A percentile compares a stretch with the other conserved stretches of the same genome.
Conservation (phyloP, 148 eudicot genomes). For the Camellia lanceoleosa region DNA sequence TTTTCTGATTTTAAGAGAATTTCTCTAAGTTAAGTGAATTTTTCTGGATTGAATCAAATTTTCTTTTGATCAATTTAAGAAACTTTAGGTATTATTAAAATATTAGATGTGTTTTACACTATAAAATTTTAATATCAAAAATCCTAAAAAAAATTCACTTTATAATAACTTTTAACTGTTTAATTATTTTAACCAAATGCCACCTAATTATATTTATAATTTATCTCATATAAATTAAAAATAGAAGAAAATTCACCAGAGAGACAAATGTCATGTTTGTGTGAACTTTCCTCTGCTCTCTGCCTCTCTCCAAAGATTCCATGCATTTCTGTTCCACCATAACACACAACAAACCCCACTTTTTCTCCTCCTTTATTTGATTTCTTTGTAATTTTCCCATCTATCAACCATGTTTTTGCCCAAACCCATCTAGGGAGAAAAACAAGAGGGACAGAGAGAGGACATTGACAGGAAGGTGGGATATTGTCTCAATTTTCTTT, state of each 20-base stretch:
- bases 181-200: no score
- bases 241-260: not conserved
- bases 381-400: constrained; percentile 6
- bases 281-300: not conserved
- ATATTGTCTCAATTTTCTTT: constrained; percentile 13
- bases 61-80: no score
- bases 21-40: no score
- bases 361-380: constrained; percentile 7
- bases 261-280: not conserved
- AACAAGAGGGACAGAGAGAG: not conserved
- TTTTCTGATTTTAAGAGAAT: no score
- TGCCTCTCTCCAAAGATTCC: constrained; percentile 4
- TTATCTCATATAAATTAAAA: not conserved
- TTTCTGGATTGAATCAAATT: no score
- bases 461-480: constrained; percentile 20
- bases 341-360: constrained; percentile 15
- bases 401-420: not conserved
- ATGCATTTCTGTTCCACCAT: constrained; percentile 19
- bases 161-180: no score
- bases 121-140: no score
- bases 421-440: not conserved
- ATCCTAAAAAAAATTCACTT: no score
- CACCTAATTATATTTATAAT: no score
- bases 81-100: no score
- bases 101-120: no score